Evolutionary conservation across 495 filamentous ascomycete species (phyloP), one percentile per base, ranked within the genome.

Genomic region (Neurospora sp.): DNA sequence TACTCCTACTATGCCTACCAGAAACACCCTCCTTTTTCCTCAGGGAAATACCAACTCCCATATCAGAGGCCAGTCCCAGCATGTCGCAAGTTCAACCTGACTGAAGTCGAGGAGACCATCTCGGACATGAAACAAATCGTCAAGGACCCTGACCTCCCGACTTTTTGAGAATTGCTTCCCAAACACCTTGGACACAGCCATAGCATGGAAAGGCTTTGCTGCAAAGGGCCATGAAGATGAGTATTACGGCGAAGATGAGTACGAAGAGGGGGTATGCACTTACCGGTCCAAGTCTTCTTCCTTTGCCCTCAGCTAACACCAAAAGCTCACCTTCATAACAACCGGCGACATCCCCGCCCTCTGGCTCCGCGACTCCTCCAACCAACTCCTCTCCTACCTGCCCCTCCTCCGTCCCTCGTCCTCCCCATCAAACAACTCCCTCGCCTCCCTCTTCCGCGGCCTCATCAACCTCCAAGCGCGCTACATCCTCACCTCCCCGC

Each of bases 321-420:
- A 28, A 28, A 82, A 83, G 76, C 78, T 83, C 38, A 80, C 82
- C 31, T 83, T 84, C 73, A 72, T 83, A 69, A 79, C 78, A 34
- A 82, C 79, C 13, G 80, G 80, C 21, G 92, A 96, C 79, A 94
- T 95, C 79, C 83, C 86, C 74, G 88, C 88, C 28, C 89, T 90
- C 88, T 90, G 89, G 89, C 80, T 90, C 59, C 83, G 89, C 37
- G 89, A 90, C 74, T 88, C 85, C 21, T 85, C 88, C 34, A 91
- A 90, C 76, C 88, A 90, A 75, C 82, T 91, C 78, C 86, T 89
- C 71, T 87, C 85, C 69, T 91, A 90, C 76, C 84, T 88, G 71
- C 82, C 86, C 2, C 75, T 90, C 9, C 79, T 90, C 1, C 83
- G 83, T 54, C 81, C 86, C 28, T 82, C 82, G 45, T 74, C 77